phyloP scores from a whole-genome alignment of 768 basidiomycete genomes.

The Scleroderma citrinum region DNA sequence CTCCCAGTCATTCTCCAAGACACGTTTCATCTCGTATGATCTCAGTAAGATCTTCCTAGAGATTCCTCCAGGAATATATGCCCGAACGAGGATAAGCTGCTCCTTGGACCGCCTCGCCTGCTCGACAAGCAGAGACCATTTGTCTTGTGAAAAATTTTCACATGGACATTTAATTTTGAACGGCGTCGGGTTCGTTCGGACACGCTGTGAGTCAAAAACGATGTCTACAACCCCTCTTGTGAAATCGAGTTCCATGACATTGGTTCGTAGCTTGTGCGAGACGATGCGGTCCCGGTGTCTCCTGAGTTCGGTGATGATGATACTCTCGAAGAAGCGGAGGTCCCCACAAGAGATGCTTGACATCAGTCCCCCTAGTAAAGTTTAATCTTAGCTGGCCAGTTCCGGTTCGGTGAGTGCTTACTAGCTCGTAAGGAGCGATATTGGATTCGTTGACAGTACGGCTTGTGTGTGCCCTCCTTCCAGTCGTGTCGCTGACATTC shows the following conservation, averaged over 20 bases:
- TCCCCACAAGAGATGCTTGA: too few species aligned
- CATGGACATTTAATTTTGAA: slow-evolving; percentile 22
- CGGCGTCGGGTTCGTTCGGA: slow-evolving; percentile 15
- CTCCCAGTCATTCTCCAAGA: slow-evolving; percentile 6
- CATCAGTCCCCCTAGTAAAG: slow-evolving; percentile 11
- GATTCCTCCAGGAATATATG: slow-evolving; percentile 21
- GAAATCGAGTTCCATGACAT: slow-evolving; percentile 23
- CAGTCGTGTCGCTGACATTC: slow-evolving; percentile 25
- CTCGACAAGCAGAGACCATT: slow-evolving; percentile 20
- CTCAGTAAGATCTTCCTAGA: slow-evolving; percentile 24
- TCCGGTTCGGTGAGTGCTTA: slow-evolving; percentile 2
- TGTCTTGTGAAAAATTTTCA: slow-evolving; percentile 16
- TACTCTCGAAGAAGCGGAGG: too few species aligned
- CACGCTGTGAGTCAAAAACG: slow-evolving; percentile 16
- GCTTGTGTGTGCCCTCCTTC: slow-evolving; percentile 22
- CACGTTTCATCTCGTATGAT: slow-evolving; percentile 16
- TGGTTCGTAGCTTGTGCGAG: too few species aligned
- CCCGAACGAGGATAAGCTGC: slow-evolving; percentile 20
- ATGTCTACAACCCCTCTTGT: slow-evolving; percentile 5
- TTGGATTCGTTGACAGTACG: slow-evolving; percentile 18
- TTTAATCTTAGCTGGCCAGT: neutral
- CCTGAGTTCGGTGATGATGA: too few species aligned
- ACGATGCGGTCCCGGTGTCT: too few species aligned
- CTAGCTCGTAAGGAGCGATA: slow-evolving; percentile 14
- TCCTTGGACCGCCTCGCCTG: slow-evolving; percentile 8